Evolutionary conservation across 2,329 filamentous ascomycete genomes (phyloP).

Genomic region (Verticillium tricorpus): DNA sequence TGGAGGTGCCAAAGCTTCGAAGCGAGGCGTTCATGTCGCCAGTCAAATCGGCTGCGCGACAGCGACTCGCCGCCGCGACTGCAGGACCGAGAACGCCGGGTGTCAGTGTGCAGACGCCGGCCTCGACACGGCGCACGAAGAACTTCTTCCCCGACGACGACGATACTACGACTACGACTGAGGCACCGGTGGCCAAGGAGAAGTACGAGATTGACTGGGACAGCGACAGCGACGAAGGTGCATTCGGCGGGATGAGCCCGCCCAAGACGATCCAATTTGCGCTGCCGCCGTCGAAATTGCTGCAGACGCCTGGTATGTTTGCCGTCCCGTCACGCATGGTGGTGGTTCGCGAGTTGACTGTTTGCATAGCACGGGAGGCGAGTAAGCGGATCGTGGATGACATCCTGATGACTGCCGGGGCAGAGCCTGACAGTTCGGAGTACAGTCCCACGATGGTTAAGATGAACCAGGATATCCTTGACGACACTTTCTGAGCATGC

Average conservation of each 20-base stretch:
- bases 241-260: conserved; percentile 74
- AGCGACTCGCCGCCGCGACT: conserved; percentile 36
- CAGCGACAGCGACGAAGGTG: conserved; percentile 60
- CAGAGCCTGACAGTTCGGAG: conserved; percentile 48
- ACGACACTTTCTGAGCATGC: conserved; percentile 55
- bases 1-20: conserved; percentile 75
- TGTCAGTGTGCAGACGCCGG: conserved; percentile 79
- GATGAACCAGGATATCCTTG: conserved; percentile 57
- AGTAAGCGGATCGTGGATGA: conserved; percentile 79
- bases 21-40: conserved; percentile 84
- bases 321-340: background rate
- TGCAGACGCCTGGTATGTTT: conserved; percentile 69
- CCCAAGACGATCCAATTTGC: conserved; percentile 92
- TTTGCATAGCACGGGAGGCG: conserved; percentile 63
- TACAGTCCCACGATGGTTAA: conserved; percentile 63
- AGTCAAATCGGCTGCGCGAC: conserved; percentile 40
- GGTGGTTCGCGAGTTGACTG: conserved; percentile 10
- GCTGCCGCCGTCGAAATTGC: conserved; percentile 67
- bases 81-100: conserved; percentile 67
- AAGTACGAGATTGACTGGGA: conserved; percentile 67
- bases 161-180: conserved; percentile 18
- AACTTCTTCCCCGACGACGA: conserved; percentile 39
- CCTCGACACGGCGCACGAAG: conserved; percentile 43
- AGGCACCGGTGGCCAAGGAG: conserved; percentile 19
- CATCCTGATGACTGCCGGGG: conserved; percentile 71